Conservation (phyloP, 208 protist genomes). For the Leishmania braziliensis region DNA sequence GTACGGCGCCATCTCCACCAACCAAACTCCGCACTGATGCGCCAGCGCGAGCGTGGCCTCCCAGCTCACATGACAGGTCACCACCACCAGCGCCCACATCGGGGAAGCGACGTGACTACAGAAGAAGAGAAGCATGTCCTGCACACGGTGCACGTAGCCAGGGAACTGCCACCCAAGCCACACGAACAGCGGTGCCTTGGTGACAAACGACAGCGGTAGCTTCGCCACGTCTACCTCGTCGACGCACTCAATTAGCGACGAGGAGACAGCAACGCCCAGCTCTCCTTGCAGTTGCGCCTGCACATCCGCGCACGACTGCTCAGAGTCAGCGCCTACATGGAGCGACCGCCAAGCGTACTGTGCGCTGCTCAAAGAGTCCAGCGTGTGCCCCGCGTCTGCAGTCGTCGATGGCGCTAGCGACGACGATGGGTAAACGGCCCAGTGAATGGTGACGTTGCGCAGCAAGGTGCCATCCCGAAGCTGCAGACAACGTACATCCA, state of each 20-base stretch:
- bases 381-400: neutral
- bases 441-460: conserved; percentile 26
- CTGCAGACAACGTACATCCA: conserved; percentile 16
- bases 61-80: conserved; percentile 1
- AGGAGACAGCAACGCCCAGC: neutral
- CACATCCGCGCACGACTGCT: conserved; percentile 12
- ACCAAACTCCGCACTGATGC: neutral
- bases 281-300: neutral
- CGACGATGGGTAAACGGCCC: neutral
- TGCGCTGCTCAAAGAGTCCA: neutral
- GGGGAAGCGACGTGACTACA: conserved; percentile 1
- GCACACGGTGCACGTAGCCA: conserved; percentile 7
- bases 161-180: conserved; percentile 30
- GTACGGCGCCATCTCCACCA: conserved; percentile 17
- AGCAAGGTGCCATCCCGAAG: conserved; percentile 10
- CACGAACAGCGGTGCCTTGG: conserved; percentile 21
- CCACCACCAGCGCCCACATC: neutral
- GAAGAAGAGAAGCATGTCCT: conserved; percentile 8
- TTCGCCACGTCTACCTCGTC: conserved; percentile 5
- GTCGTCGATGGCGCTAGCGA: neutral
- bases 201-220: conserved; percentile 21
- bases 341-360: neutral
- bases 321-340: neutral
- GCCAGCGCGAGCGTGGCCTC: neutral
- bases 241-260: conserved; percentile 16